Evolutionary conservation across 1,284 basidiomycete genomes (phyloP).

Genomic region (Hemileia vastatrix): DNA sequence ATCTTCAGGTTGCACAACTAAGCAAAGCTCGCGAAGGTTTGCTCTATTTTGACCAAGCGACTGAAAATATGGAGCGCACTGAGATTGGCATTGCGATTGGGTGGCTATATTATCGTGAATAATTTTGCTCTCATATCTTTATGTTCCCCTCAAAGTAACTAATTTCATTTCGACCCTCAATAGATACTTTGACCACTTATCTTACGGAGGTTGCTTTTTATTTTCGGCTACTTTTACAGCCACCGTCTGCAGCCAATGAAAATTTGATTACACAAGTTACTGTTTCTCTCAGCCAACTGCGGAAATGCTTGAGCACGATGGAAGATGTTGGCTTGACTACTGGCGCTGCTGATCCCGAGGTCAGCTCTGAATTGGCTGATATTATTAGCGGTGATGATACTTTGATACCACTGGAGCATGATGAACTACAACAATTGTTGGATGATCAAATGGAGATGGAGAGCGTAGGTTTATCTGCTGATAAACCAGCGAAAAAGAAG

Average conservation of each 20-base stretch:
- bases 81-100: slow-evolving; percentile 2
- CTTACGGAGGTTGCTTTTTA: slow-evolving; percentile 17
- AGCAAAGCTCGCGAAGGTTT: slow-evolving; percentile 3
- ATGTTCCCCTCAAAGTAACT: neutral
- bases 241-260: neutral
- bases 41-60: neutral
- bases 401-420: no score
- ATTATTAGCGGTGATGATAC: no score
- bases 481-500: no score
- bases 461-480: no score
- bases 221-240: slow-evolving; percentile 11
- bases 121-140: neutral
- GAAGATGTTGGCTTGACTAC: no score
- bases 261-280: no score
- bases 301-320: no score
- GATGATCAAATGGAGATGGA: no score
- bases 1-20: neutral
- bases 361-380: no score
- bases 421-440: no score
- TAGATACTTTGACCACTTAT: slow-evolving; percentile 18
- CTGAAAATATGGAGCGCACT: neutral
- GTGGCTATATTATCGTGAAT: slow-evolving; percentile 15
- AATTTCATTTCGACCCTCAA: neutral
- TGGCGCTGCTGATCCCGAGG: no score
- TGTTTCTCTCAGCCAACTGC: no score